Evolutionary conservation across 306 rosid genomes (phyloP).

Genomic region (Inga leiocalycina): DNA sequence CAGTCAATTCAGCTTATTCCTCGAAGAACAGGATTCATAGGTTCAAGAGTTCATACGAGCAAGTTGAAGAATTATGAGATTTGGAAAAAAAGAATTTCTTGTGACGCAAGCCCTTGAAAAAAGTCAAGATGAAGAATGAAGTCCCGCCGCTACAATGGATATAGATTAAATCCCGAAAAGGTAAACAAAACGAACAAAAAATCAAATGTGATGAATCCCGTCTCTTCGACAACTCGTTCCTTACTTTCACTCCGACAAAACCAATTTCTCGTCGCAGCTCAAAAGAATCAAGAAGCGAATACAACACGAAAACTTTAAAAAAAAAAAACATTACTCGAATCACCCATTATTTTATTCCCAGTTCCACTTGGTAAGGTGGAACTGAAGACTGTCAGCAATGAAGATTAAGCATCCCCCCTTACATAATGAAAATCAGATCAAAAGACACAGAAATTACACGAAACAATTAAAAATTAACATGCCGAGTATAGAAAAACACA

Average conservation of each 20-base stretch:
- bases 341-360: not conserved
- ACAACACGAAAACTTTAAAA: not conserved
- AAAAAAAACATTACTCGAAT: not conserved
- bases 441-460: slow-evolving; percentile 1
- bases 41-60: slow-evolving; percentile 7
- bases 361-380: slow-evolving; percentile 21
- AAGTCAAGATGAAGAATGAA: not conserved
- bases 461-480: slow-evolving; percentile 9
- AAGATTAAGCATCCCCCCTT: not conserved
- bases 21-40: slow-evolving; percentile 22
- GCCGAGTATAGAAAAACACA: slow-evolving; percentile 25
- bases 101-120: slow-evolving; percentile 16
- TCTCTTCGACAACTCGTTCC: slow-evolving; percentile 19
- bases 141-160: not conserved
- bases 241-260: slow-evolving; percentile 6
- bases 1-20: not conserved
- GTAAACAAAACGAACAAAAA: not conserved
- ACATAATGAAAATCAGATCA: slow-evolving; percentile 24
- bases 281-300: slow-evolving; percentile 31
- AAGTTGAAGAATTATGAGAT: slow-evolving; percentile 14
- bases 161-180: not conserved
- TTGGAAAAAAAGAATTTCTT: not conserved
- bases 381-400: slow-evolving; percentile 22
- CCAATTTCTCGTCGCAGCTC: not conserved
- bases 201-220: slow-evolving; percentile 18